Conservation (phyloP, 176 grass and related monocot species). For the Thalia dealbata region DNA sequence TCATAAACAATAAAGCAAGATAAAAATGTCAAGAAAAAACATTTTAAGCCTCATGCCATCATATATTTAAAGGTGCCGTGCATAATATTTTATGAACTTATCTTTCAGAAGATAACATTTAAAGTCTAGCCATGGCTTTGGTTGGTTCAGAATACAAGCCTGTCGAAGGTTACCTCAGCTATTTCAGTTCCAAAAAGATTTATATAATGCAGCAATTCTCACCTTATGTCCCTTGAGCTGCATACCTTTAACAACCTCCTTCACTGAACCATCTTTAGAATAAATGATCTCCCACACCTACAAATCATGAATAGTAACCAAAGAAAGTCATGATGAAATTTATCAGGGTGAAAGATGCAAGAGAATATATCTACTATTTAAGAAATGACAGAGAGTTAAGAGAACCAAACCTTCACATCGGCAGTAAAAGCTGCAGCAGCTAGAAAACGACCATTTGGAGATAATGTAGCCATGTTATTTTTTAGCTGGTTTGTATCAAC, state of each 20-base stretch:
- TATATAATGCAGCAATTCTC: neutral
- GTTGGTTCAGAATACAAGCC: neutral
- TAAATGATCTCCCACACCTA: conserved; percentile 98
- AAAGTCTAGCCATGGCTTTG: no score
- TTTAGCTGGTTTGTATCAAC: conserved; percentile 94
- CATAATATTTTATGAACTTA: neutral
- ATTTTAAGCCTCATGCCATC: no score
- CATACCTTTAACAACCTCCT: conserved; percentile 85
- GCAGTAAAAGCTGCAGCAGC: conserved; percentile 96
- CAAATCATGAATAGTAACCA: conserved; percentile 20
- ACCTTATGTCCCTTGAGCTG: conserved; percentile 99
- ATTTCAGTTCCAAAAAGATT: neutral
- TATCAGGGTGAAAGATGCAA: neutral
- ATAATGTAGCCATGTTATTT: conserved; percentile 96
- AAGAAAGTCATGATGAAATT: neutral
- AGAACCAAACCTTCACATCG: conserved; percentile 72
- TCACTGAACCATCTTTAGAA: conserved; percentile 81
- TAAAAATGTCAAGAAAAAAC: no score
- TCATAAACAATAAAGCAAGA: no score
- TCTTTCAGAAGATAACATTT: neutral
- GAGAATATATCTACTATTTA: neutral
- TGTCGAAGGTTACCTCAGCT: neutral
- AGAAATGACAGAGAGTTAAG: neutral
- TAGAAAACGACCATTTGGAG: conserved; percentile 88
- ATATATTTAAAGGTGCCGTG: no score